These are phyloP conservation scores for Scedosporium dehoogii DNA, from an alignment of 2,329 filamentous ascomycete genomes.

Conservation along the genomic window DNA sequence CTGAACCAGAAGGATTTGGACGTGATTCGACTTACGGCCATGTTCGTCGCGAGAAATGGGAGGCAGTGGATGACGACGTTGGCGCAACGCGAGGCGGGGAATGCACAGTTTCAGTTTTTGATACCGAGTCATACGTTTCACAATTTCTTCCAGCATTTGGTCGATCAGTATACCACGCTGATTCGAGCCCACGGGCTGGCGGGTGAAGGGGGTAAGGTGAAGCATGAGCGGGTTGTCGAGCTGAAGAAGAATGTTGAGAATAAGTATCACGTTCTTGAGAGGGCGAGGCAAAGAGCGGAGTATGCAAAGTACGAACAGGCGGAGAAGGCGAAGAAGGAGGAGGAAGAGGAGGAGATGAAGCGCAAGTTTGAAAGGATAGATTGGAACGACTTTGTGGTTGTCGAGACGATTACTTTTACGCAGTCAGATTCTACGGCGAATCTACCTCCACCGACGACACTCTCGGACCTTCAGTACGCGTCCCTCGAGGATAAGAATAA, in stretches of 20 bases:
- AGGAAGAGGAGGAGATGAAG: slow-evolving; percentile 74
- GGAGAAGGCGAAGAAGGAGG: slow-evolving; percentile 82
- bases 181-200: slow-evolving; percentile 58
- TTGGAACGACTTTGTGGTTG: slow-evolving; percentile 95
- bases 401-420: slow-evolving; percentile 88
- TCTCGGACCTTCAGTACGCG: slow-evolving; percentile 86
- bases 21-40: slow-evolving; percentile 64
- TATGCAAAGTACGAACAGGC: slow-evolving; percentile 77
- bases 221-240: slow-evolving; percentile 62
- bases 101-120: slow-evolving; percentile 93
- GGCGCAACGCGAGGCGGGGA: slow-evolving; percentile 78
- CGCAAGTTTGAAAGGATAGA: slow-evolving; percentile 75
- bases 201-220: slow-evolving; percentile 55
- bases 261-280: slow-evolving; percentile 68
- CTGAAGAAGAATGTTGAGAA: slow-evolving; percentile 67
- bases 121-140: slow-evolving; percentile 92
- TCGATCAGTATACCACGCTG: slow-evolving; percentile 86
- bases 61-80: slow-evolving; percentile 84
- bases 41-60: slow-evolving; percentile 89
- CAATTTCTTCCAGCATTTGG: slow-evolving; percentile 84
- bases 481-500: slow-evolving; percentile 92
- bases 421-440: slow-evolving; percentile 79
- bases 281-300: slow-evolving; percentile 77
- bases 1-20: slow-evolving; percentile 91
- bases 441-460: slow-evolving; percentile 77